These are phyloP conservation scores for Meira nashicola DNA, from an alignment of 1,284 basidiomycete genomes.

Conservation along the genomic window DNA sequence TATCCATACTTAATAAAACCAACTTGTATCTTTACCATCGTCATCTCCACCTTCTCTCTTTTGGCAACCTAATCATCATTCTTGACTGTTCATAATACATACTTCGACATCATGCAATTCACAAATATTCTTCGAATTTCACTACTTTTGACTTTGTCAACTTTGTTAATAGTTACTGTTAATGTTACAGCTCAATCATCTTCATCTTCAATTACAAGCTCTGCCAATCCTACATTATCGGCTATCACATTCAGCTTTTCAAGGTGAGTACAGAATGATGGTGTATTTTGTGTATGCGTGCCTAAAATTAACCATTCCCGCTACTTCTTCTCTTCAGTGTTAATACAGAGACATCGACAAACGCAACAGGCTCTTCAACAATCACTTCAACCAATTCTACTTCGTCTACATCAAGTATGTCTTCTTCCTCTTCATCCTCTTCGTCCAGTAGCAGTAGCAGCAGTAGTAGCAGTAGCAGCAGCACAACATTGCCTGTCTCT, in stretches of 20 bases:
- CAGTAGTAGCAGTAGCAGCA: neutral
- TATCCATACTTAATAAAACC: too few relatives aligned
- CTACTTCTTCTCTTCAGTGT: neutral
- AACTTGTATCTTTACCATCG: too few relatives aligned
- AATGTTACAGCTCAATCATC: neutral
- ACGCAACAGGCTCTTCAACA: neutral
- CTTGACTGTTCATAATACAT: too few relatives aligned
- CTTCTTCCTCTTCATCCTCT: neutral
- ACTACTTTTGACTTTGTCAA: too few relatives aligned
- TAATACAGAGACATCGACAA: neutral
- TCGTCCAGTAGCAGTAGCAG: neutral
- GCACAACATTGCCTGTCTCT: neutral
- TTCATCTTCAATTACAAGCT: neutral
- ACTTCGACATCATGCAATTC: too few relatives aligned
- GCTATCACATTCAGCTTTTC: conserved; percentile 2
- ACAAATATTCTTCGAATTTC: too few relatives aligned
- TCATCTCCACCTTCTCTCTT: too few relatives aligned
- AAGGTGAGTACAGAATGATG: neutral
- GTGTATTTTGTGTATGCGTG: neutral
- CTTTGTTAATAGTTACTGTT: too few relatives aligned
- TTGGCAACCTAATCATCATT: too few relatives aligned
- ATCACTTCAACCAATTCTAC: neutral
- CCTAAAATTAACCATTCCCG: neutral
- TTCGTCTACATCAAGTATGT: neutral
- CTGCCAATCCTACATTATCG: neutral